Evolutionary conservation across 176 grass and related monocot species (phyloP), one percentile per base, ranked within the genome.

Genomic region (Aegilops umbellulata): DNA sequence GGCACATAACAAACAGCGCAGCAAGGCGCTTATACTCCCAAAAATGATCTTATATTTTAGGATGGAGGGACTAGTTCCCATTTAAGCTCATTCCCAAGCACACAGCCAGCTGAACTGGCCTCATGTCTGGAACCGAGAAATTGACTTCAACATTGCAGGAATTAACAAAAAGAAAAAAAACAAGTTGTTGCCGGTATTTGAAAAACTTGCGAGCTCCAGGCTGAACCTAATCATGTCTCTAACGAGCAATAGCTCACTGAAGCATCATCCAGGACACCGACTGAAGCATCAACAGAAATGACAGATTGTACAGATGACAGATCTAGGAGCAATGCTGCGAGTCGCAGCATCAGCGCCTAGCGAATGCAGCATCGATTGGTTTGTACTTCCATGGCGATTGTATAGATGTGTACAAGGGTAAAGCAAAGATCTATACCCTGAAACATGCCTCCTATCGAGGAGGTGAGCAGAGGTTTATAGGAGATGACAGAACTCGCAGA

Each of bases 401-500:
- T 35, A 82, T 34, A 35, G 64, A n/a, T 74, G 41, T 84, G 61
- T 82, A 77, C 77, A 89, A 89, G 22, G 76, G 26, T 66, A 80
- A 9, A 76, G 1, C 19, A 20, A 78, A 78, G 60, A 16, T 51
- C 74, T 75, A 62, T 5, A 58, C 17, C 69, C 80, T 86, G 26
- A 53, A 74, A 22, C 87, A 75, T 76, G 46, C 49, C 55, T 67
- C 36, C 55, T 75, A 68, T 15, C 29, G 80, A 61, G 19, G 51
- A 55, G 53, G 53, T 57, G 53, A 3, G 53, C 53, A 20, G 19
- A 58, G 55, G 55, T 9, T 58, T 58, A 58, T 58, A 58, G 65
- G 66, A 42, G 13, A 70, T 63, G 78, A 65, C 53, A 49, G 26
- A 63, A 26, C 68, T 53, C 32, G 31, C 57, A 80, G 25, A 67